phyloP scores from a whole-genome alignment of 345 rosid species.

The Linum tenue region DNA sequence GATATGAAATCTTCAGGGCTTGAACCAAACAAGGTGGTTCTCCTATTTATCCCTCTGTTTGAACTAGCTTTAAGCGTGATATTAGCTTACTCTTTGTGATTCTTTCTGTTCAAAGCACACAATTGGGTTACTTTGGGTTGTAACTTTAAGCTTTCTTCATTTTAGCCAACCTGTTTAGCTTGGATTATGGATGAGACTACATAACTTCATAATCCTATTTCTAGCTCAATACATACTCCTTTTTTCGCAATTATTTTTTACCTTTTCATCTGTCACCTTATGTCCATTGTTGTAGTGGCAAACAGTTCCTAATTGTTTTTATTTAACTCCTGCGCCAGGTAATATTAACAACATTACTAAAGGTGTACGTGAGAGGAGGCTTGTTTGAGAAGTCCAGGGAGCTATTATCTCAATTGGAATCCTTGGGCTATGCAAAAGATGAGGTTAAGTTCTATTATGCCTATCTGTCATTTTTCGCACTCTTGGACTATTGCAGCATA shows the following conservation, averaged over 20 bases:
- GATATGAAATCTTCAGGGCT: conserved; percentile 74
- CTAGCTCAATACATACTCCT: no score
- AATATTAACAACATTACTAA: conserved; percentile 71
- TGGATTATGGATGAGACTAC: no score
- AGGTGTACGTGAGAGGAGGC: conserved; percentile 83
- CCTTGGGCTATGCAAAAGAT: conserved; percentile 59
- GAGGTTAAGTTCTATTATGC: conserved; percentile 39
- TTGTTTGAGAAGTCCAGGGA: conserved; percentile 74
- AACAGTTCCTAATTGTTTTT: conserved; percentile 3
- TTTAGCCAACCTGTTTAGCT: no score
- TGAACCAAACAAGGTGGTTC: conserved; percentile 76
- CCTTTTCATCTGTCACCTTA: not conserved
- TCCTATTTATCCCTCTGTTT: conserved; percentile 9
- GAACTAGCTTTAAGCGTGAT: not conserved
- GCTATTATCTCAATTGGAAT: conserved; percentile 55
- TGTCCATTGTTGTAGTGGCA: not conserved
- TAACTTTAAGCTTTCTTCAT: no score
- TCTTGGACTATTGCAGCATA: no score
- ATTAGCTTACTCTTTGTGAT: not conserved
- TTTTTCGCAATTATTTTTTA: no score
- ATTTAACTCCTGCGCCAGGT: conserved; percentile 44
- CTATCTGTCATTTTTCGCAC: no score
- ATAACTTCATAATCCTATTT: no score
- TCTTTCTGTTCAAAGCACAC: not conserved
- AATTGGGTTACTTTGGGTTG: no score